Conservation (phyloP, 129 eudicot genomes). For the Arctium lappa region DNA sequence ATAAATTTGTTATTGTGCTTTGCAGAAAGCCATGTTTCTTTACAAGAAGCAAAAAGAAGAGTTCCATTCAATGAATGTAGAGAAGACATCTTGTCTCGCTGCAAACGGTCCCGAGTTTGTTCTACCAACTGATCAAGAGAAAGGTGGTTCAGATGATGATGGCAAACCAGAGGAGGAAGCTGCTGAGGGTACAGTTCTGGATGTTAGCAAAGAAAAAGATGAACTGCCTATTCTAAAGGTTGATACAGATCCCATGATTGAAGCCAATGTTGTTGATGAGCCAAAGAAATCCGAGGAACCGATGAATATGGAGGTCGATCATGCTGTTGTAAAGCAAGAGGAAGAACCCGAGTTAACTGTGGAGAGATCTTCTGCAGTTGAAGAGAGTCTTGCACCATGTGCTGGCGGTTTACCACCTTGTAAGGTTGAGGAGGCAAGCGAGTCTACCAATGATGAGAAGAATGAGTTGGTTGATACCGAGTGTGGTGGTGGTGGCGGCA, state of each 20-base stretch:
- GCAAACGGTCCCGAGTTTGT: not conserved
- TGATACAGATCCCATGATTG: not conserved
- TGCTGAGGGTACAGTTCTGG: slow-evolving; percentile 16
- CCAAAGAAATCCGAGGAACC: slow-evolving; percentile 18
- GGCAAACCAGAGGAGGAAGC: slow-evolving; percentile 27
- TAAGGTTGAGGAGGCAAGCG: slow-evolving; percentile 22
- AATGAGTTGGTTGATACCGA: slow-evolving; percentile 23
- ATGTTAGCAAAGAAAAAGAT: slow-evolving; percentile 10
- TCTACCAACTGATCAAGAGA: slow-evolving; percentile 18
- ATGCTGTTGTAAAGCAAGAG: slow-evolving; percentile 21
- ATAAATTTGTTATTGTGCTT: not conserved
- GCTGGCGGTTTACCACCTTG: slow-evolving; percentile 23
- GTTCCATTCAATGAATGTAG: slow-evolving; percentile 14
- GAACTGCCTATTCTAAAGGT: slow-evolving; percentile 2
- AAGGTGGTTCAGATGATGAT: slow-evolving; percentile 18
- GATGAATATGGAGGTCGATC: slow-evolving; percentile 36
- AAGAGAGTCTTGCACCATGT: slow-evolving; percentile 8
- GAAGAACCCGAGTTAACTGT: slow-evolving; percentile 11
- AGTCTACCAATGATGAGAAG: slow-evolving; percentile 22
- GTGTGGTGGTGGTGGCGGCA: slow-evolving; percentile 27
- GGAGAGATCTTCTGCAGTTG: not conserved
- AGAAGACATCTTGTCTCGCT: not conserved
- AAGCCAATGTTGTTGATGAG: slow-evolving; percentile 13
- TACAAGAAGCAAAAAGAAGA: slow-evolving; percentile 66
- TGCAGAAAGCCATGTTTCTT: slow-evolving; percentile 83